Evolutionary conservation across 139 green algal genomes (phyloP).

Genomic region (Auxenochlorella pyrenoidosa): DNA sequence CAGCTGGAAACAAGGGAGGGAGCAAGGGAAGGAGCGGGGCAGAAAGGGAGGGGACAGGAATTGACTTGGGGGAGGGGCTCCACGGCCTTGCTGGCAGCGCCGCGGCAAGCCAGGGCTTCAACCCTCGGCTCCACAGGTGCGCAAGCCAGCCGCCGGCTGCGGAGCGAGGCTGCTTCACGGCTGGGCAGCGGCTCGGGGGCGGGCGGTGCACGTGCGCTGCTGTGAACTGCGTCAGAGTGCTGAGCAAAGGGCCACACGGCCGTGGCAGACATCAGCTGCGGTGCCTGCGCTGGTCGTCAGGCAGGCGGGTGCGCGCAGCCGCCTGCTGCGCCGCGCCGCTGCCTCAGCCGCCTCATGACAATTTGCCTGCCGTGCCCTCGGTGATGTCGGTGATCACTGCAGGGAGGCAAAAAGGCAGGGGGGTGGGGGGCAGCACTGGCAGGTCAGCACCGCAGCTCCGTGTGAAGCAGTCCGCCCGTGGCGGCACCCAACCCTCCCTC

Average conservation of each 20-base stretch:
- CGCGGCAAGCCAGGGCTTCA: neutral
- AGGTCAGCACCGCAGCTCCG: no score
- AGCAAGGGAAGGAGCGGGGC: no score
- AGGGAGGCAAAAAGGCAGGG: neutral
- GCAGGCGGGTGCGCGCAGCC: neutral
- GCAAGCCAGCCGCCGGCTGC: no score
- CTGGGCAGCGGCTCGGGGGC: neutral
- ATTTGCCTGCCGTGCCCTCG: constrained; percentile 33
- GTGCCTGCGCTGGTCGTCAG: neutral
- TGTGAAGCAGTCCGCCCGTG: no score
- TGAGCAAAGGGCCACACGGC: no score
- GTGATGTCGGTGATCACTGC: constrained; percentile 59
- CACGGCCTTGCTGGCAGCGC: neutral
- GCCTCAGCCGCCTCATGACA: constrained; percentile 32
- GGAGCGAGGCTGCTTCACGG: no score
- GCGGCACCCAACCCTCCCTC: no score
- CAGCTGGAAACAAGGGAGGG: no score
- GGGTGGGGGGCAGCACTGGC: neutral
- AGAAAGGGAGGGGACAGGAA: no score
- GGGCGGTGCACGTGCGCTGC: neutral
- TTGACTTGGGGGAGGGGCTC: no score
- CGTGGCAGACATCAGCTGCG: neutral
- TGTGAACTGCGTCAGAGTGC: no score
- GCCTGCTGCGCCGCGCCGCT: neutral
- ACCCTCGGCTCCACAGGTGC: neutral